Base-by-base conservation (phyloP, 495 filamentous ascomycete species). In the Echria macrotheca region DNA sequence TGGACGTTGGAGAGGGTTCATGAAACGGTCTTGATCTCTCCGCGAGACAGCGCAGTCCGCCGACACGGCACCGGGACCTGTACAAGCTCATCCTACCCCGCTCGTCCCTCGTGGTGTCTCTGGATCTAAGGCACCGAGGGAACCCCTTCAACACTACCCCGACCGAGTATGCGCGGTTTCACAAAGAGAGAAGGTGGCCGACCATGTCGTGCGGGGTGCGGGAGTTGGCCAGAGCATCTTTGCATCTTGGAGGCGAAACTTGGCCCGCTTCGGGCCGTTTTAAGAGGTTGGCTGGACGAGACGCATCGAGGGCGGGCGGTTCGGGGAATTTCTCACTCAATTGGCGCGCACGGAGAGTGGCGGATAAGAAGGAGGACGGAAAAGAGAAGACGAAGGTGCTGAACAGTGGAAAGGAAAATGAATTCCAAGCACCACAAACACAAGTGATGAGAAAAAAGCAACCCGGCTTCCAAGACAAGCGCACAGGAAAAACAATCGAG, bases 201-300 rank as follows among this genome's bases (percentile, higher is more conserved):
- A 12, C 28, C 28, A 6, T 6, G 28, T 31, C 28, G 28, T 31
- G 28, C 28, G 28, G 28, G 7, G 6, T 31, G 7, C 6, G 12
- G 28, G 28, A 6, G 28, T 31, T 6, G 28, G 28, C 6, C 28
- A 31, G 28, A 31, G 7, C 28, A 31, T 12, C 6, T 31, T 6
- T 31, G 12, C 12, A 31, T 12, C 6, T 12, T 12, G 12, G 28
- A 31, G 28, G 6, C 12, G 28, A 41, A 41, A 23, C 38, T 11
- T 41, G 38, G 38, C 18, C 1, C 18, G 6, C 19, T 41, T 41
- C 38, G 38, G 38, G 38, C 38, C 38, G 38, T 41, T 41, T 41
- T 21, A 17, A n/a, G 22, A 17, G 18, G 9, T n/a, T 15, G 17
- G 22, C 17, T 11, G 38, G 17, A 22, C 21, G 38, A 21, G 14